Evolutionary conservation across 495 filamentous ascomycete genomes (phyloP), one percentile per base, ranked within the genome.

Genomic region (Geoglossum glabrum): DNA sequence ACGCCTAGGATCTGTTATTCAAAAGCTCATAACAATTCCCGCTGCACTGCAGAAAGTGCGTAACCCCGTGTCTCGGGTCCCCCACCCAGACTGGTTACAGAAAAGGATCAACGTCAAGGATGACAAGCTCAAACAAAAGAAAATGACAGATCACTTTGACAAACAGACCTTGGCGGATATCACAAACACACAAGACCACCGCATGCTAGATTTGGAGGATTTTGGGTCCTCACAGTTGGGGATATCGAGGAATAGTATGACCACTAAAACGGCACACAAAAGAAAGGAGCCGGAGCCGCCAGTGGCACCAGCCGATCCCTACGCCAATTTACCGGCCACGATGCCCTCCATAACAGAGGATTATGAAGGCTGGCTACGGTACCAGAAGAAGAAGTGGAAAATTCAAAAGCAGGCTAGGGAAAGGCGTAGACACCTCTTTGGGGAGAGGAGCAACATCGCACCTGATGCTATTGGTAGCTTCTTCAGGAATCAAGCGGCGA

Each of bases 301-400:
- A 30, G 66, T 73, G 15, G 78, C 52, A 46, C 77, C 81, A 33
- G 77, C 77, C 7, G 68, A 75, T 4, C 89, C 90, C 5, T 95
- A 86, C 65, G 84, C 89, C 25, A 81, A 75, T 58, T 77, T 99
- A 4, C 92, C 92, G 0, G 77, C 84, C 34, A 77, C 75, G 54
- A 96, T 96, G 86, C 93, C 92, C 21, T 77, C 75, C 9, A 87
- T 90, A 26, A 82, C 80, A 0, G 82, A 92, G 45, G 87, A 99
- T 69, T 99, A 99, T 59, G 70, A 77, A 25, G 87, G 80, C 0
- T 99, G 95, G 73, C 70, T 99, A 50, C 76, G 84, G 66, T 99
- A 99, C 64, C 92, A 99, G 65, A 99, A 99, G 69, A 80, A 88
- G 70, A 99, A 99, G 67, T 99, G 92, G 92, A 95, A 88, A 70